These are phyloP conservation scores for Nadsonia commutata DNA, from an alignment of 1,139 yeast genomes.

Conservation along the genomic window DNA sequence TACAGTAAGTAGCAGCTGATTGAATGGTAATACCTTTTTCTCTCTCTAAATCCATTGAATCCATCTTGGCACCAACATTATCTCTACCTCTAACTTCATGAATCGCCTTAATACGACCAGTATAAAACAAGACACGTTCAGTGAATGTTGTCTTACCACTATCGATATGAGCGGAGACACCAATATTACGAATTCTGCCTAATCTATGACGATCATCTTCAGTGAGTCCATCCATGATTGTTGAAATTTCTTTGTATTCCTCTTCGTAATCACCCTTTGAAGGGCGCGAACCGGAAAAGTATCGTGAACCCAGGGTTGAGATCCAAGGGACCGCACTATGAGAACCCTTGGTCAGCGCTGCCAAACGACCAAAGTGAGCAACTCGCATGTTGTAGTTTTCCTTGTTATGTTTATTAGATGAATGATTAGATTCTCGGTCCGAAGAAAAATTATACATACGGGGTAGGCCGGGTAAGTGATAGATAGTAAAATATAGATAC, in stretches of 20 bases:
- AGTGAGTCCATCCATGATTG: constrained; percentile 35
- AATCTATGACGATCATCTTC: constrained; percentile 45
- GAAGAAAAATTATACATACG: too few species aligned
- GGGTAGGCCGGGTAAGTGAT: too few species aligned
- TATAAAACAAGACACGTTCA: constrained; percentile 89
- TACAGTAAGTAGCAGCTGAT: constrained; percentile 96
- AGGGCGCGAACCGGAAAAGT: too few species aligned
- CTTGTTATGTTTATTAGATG: too few species aligned
- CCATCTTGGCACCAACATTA: constrained; percentile 98
- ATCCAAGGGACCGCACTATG: too few species aligned
- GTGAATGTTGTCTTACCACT: constrained; percentile 96
- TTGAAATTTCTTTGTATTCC: constrained; percentile 20
- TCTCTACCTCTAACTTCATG: constrained; percentile 98
- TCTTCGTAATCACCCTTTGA: constrained; percentile 19
- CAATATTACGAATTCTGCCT: constrained; percentile 70
- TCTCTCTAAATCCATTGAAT: constrained; percentile 92
- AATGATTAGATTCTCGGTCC: too few species aligned
- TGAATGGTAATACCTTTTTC: constrained; percentile 97
- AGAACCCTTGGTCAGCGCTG: too few species aligned
- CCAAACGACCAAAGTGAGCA: too few species aligned
- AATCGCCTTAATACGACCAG: constrained; percentile 94
- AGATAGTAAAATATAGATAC: too few species aligned
- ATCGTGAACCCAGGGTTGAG: too few species aligned
- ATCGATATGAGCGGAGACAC: constrained; percentile 95
- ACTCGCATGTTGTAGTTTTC: too few species aligned